These are phyloP conservation scores for Boletus mariae DNA, from an alignment of 1,284 basidiomycete species.

Conservation along the genomic window DNA sequence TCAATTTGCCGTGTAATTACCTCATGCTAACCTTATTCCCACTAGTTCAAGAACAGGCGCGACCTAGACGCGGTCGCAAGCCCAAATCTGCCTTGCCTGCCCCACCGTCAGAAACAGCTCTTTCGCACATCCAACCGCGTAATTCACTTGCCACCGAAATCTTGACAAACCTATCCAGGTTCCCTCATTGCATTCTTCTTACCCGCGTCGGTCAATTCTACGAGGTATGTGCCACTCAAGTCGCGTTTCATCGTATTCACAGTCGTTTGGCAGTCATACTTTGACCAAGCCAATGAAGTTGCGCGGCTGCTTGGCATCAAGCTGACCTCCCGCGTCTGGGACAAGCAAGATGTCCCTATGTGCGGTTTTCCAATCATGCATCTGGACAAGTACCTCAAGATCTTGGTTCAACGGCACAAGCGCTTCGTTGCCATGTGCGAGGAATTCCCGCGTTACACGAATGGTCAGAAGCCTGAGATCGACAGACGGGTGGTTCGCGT, in stretches of 20 bases:
- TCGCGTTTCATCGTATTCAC: conserved; percentile 8
- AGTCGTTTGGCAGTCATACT: conserved; percentile 70
- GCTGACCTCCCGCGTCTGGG: conserved; percentile 71
- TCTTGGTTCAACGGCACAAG: conserved; percentile 77
- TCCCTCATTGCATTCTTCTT: conserved; percentile 85
- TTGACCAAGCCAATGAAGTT: conserved; percentile 82
- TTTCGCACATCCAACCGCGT: conserved; percentile 35
- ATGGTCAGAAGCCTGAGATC: conserved; percentile 53
- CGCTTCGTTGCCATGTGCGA: conserved; percentile 90
- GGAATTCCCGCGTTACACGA: conserved; percentile 62
- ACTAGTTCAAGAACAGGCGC: conserved; percentile 4
- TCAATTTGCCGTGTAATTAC: background rate
- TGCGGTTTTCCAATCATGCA: conserved; percentile 88
- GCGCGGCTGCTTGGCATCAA: conserved; percentile 79
- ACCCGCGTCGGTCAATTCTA: conserved; percentile 94
- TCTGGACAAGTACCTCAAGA: conserved; percentile 82
- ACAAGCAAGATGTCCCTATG: conserved; percentile 67
- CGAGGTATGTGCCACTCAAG: conserved; percentile 55
- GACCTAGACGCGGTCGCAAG: conserved; percentile 22
- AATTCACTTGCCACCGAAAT: conserved; percentile 68
- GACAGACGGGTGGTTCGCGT: conserved; percentile 80
- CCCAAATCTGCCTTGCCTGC: conserved; percentile 1
- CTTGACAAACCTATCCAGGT: conserved; percentile 65
- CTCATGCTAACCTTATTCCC: background rate
- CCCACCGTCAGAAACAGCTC: background rate